phyloP scores from a whole-genome alignment of 2,329 filamentous ascomycete species.

The Tolypocladium paradoxum region DNA sequence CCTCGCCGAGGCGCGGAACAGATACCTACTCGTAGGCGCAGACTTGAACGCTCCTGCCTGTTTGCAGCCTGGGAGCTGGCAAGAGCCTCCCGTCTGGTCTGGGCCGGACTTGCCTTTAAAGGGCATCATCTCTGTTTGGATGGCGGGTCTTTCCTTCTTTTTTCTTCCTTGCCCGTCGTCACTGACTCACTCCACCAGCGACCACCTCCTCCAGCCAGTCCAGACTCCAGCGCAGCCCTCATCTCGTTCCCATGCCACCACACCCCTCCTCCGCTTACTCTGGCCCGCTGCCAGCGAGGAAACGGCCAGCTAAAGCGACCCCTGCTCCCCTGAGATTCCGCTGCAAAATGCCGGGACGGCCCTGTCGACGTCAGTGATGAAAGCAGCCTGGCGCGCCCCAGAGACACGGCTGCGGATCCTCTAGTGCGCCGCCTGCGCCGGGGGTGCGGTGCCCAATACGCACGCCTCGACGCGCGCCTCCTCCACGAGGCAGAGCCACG shows the following conservation, averaged over 20 bases:
- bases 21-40: too few relatives aligned
- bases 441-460: background rate
- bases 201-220: background rate
- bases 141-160: background rate
- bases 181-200: too few relatives aligned
- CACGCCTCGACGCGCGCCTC: background rate
- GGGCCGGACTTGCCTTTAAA: background rate
- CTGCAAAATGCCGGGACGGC: background rate
- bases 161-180: background rate
- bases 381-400: background rate
- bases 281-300: background rate
- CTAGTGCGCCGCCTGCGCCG: background rate
- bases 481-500: background rate
- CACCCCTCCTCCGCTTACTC: background rate
- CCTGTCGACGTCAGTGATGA: background rate
- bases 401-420: conserved; percentile 1
- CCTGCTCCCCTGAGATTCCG: background rate
- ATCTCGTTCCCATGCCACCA: background rate
- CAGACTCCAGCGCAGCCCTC: background rate
- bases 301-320: background rate
- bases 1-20: too few relatives aligned
- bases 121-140: background rate
- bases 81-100: background rate
- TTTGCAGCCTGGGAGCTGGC: too few relatives aligned
- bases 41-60: background rate